Evolutionary conservation across 208 protist species (phyloP), one percentile per base, ranked within the genome.

Genomic region (Leishmania turanica): DNA sequence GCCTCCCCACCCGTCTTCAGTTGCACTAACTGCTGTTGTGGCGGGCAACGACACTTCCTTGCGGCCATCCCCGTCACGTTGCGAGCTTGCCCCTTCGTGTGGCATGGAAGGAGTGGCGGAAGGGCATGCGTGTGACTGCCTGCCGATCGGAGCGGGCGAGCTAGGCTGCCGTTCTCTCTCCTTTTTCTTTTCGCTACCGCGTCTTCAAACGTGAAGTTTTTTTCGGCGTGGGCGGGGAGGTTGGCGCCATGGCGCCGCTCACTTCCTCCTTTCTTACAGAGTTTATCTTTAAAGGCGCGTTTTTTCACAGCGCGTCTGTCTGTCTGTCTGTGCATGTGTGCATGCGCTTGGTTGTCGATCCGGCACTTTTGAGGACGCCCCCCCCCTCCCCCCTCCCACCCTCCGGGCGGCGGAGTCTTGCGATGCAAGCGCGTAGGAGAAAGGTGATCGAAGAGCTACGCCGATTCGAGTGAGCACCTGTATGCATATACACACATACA

Each of bases 401-500:
- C 8, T 13, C 13, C 45, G 45, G 24, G 42, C 51, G 11, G n/a
- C 24, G 21, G 27, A 4, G 19, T 34, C 45, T 54, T 51, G 42
- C 27, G 42, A 51, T 73, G 69, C 15, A 73, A 11, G 2, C 9
- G 31, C 9, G 68, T 56, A 47, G 56, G 31, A 60, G 68, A 79
- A 15, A 71, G 64, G 77, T 80, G 62, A 54, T 85, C 31, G 49
- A 15, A 21, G 42, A 76, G 17, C 5, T 24, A n/a, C 9, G 34
- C 53, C 66, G 34, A 31, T 42, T 49, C 51, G 34, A n/a, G 27
- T 40, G 31, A n/a, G 3, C 34, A 49, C 37, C 9, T 78, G 47
- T 53, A 65, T 37, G 60, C 49, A 81, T 53, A 53, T 24, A 31
- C 31, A 79, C 17, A 80, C 51, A 78, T n/a, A 62, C 53, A 69